phyloP scores from a whole-genome alignment of 1,139 yeast genomes.

The Yamadazyma taylorii region DNA sequence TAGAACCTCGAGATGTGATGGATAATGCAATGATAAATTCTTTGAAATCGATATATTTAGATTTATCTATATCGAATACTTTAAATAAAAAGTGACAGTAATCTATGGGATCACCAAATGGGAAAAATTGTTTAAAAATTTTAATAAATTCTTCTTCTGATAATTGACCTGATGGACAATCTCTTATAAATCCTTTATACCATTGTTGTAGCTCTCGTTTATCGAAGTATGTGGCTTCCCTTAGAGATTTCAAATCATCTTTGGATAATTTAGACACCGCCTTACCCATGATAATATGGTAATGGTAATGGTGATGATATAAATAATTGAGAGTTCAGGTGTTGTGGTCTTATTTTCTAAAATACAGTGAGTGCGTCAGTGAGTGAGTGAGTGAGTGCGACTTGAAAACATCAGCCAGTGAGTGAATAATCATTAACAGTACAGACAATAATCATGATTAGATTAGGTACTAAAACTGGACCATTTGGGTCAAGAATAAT shows the following conservation, averaged over 20 bases:
- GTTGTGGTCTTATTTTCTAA: no score
- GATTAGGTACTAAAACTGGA: no score
- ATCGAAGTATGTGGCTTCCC: constrained; percentile 88
- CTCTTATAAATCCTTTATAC: constrained; percentile 94
- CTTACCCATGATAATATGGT: constrained; percentile 68
- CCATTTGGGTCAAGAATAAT: no score
- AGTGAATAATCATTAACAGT: no score
- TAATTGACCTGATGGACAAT: constrained; percentile 89
- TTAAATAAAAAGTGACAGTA: constrained; percentile 87
- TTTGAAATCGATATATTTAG: constrained; percentile 84
- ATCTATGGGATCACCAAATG: constrained; percentile 95
- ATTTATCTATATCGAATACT: constrained; percentile 82
- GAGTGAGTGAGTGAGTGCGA: no score
- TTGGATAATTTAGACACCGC: constrained; percentile 90
- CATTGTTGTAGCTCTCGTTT: constrained; percentile 94
- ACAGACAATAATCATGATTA: no score
- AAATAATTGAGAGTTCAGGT: no score
- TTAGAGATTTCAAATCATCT: constrained; percentile 83
- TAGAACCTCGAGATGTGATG: constrained; percentile 82
- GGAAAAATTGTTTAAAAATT: constrained; percentile 94
- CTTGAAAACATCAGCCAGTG: no score
- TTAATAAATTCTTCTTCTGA: constrained; percentile 86
- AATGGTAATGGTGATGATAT: neutral
- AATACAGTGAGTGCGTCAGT: no score
- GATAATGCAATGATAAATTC: constrained; percentile 90